These are phyloP conservation scores for Debaryomyces coudertii DNA, from an alignment of 1,139 yeast species.

Conservation along the genomic window DNA sequence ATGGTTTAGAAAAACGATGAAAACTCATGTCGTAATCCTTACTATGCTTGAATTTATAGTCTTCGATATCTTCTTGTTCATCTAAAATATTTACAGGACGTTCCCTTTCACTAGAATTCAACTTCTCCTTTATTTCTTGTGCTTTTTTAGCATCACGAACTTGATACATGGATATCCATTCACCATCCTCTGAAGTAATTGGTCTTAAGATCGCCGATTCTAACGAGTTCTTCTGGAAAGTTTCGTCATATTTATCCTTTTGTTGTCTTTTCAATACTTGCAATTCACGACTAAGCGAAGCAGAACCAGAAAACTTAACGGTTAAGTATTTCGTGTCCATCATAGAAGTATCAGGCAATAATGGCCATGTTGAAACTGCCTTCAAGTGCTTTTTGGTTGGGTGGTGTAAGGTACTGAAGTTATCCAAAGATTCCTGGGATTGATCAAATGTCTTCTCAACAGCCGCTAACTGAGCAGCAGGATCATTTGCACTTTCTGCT, in stretches of 20 bases:
- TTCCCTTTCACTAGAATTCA: constrained; percentile 55
- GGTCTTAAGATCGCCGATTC: constrained; percentile 75
- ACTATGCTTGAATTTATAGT: constrained; percentile 60
- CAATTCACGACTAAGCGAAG: constrained; percentile 55
- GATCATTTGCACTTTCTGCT: constrained; percentile 49
- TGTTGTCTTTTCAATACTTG: constrained; percentile 40
- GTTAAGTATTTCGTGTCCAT: constrained; percentile 77
- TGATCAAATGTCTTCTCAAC: constrained; percentile 79
- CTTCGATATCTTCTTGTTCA: constrained; percentile 38
- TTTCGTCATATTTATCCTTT: constrained; percentile 39
- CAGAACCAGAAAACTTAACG: constrained; percentile 79
- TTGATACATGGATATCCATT: constrained; percentile 79
- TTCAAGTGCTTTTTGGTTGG: constrained; percentile 75
- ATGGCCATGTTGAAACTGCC: constrained; percentile 78
- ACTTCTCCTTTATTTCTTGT: constrained; percentile 42
- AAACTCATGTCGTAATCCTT: constrained; percentile 84
- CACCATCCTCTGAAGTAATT: constrained; percentile 71
- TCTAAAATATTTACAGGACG: constrained; percentile 47
- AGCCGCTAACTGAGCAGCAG: constrained; percentile 63
- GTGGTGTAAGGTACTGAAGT: constrained; percentile 59
- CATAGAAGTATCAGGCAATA: constrained; percentile 87
- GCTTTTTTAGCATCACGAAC: constrained; percentile 30
- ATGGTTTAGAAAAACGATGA: constrained; percentile 46
- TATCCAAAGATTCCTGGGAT: constrained; percentile 50
- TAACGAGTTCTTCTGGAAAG: constrained; percentile 47